Evolutionary conservation across 1,284 basidiomycete species (phyloP).

Genomic region (Boletus smithii): DNA sequence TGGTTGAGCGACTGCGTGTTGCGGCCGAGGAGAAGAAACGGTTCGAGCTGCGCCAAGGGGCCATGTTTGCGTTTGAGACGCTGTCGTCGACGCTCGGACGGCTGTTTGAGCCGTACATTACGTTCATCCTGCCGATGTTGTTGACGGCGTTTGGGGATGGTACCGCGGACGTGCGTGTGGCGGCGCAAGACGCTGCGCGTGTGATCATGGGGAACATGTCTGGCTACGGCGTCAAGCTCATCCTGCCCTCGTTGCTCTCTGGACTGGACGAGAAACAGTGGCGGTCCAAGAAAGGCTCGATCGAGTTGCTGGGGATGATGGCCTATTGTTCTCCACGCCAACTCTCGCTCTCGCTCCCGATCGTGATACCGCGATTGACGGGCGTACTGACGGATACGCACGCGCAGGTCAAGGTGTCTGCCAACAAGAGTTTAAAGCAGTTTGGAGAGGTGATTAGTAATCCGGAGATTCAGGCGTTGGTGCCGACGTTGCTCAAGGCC

Average conservation of each 20-base stretch:
- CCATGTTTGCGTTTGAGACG: conserved; percentile 94
- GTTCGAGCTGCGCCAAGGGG: conserved; percentile 87
- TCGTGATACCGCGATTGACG: conserved; percentile 93
- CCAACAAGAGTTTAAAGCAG: conserved; percentile 94
- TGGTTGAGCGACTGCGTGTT: conserved; percentile 72
- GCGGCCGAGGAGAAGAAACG: conserved; percentile 90
- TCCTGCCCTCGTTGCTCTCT: conserved; percentile 86
- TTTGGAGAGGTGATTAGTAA: conserved; percentile 97
- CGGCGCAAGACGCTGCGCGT: conserved; percentile 88
- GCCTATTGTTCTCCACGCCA: conserved; percentile 97
- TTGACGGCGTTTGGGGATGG: conserved; percentile 90
- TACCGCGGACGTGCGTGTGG: conserved; percentile 88
- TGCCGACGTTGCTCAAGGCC: conserved; percentile 91
- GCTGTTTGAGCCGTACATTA: conserved; percentile 93
- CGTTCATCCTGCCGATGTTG: conserved; percentile 83
- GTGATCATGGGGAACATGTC: conserved; percentile 96
- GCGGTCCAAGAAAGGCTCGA: conserved; percentile 97
- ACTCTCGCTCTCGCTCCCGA: conserved; percentile 91
- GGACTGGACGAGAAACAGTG: conserved; percentile 98
- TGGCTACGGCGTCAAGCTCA: conserved; percentile 93
- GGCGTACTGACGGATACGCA: conserved; percentile 97
- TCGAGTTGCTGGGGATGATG: conserved; percentile 98
- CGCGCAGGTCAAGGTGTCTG: conserved; percentile 90
- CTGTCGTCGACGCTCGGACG: conserved; percentile 83
- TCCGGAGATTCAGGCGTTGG: conserved; percentile 91